Evolutionary conservation across 805 yeast species (phyloP), one percentile per base, ranked within the genome.

Genomic region (Brettanomyces naardenensis): DNA sequence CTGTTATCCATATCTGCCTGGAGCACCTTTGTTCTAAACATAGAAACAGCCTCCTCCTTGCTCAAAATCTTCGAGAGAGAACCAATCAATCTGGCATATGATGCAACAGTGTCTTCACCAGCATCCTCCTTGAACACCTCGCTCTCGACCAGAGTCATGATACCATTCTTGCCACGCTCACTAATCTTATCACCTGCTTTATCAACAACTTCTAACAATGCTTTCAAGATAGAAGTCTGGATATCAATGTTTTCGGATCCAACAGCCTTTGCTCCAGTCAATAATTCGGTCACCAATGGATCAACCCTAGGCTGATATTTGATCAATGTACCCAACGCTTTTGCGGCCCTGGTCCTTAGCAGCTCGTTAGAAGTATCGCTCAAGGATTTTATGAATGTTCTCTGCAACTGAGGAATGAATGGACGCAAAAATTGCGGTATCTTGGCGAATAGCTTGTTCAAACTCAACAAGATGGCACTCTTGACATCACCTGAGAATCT

Each of bases 361-460:
- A 72, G 61, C 36, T 82, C 94, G 50, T 80, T 83, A 2, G 73
- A 52, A 2, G 83, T 68, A 62, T 92, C 98, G 36, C 86, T 73
- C 47, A 92, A 67, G 2, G 95, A 84, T 56, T 94, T 83, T 30
- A 90, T 95, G 64, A 92, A 92, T 1, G 98, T 92, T 57, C 99
- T 75, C 64, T 92, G 98, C 48, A 92, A 71, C 65, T 92, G 99
- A 6, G 99, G 99, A 61, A 92, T 77, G 59, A 92, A 92, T 13
- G 99, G 98, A 53, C 90, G 76, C 59, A 92, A 70, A 58, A 86
- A 85, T 54, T 82, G 86, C 2, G 98, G 96, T 49, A 90, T 83
- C 66, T 87, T 84, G 19, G 64, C 64, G 52, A 92, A 77, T 54
- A 94, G 65, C 45, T 74, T 74, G 54, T 82, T 83, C 58, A 94